These are phyloP conservation scores for Mucor ambiguus DNA, from an alignment of 371 early-diverging fungal genomes.

Conservation along the genomic window DNA sequence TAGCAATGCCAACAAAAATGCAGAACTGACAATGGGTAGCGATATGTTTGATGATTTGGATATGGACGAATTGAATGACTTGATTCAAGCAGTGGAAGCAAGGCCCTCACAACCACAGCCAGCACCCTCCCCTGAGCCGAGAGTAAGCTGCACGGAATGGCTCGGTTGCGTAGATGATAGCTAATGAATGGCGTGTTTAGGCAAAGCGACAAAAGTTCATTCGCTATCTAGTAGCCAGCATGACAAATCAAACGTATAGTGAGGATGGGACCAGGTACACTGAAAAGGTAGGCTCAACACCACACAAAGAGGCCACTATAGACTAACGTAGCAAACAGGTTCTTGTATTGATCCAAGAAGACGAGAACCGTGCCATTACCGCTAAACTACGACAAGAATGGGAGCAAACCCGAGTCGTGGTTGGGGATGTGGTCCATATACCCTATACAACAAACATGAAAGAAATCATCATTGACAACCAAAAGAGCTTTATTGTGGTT, in stretches of 20 bases:
- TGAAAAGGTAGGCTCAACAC: conserved; percentile 15
- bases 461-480: conserved; percentile 52
- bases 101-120: not conserved
- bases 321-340: conserved; percentile 9
- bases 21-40: not conserved
- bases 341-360: conserved; percentile 24
- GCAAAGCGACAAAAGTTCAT: conserved; percentile 15
- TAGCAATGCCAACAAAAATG: not conserved
- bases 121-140: not conserved
- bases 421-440: conserved; percentile 61
- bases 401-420: conserved; percentile 38
- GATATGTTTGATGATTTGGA: conserved; percentile 20
- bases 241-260: not conserved
- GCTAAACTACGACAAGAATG: conserved; percentile 50
- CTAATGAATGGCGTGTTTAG: too few species aligned
- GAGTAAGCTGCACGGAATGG: not conserved
- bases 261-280: not conserved
- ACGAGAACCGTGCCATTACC: conserved; percentile 8
- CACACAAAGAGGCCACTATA: not conserved
- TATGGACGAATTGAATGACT: conserved; percentile 7
- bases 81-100: not conserved
- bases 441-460: conserved; percentile 18
- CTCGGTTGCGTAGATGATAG: too few species aligned
- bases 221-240: conserved; percentile 11
- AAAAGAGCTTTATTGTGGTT: conserved; percentile 60